These are phyloP conservation scores for Capsicum pubescens DNA, from an alignment of 257 asterid genomes.

Conservation along the genomic window DNA sequence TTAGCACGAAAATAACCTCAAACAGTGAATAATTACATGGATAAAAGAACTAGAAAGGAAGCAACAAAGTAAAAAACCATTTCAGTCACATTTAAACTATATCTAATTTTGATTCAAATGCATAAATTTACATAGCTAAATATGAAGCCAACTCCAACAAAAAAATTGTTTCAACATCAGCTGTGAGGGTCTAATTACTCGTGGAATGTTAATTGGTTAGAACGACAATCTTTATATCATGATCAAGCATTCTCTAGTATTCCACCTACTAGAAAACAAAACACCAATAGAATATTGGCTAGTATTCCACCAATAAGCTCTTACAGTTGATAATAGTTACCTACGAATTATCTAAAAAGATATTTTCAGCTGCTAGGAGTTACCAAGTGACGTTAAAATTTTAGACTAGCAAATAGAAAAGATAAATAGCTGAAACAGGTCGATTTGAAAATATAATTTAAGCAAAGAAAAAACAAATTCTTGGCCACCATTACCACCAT, in stretches of 20 bases:
- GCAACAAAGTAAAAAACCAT: neutral
- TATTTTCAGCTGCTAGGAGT: too few relatives aligned
- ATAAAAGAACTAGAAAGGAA: too few relatives aligned
- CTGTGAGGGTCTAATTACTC: conserved; percentile 4
- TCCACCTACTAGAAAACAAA: neutral
- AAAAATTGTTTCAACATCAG: neutral
- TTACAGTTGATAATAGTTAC: too few relatives aligned
- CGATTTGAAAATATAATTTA: neutral
- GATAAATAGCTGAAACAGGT: too few relatives aligned
- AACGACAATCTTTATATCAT: too few relatives aligned
- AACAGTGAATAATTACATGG: too few relatives aligned
- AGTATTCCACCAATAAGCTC: too few relatives aligned
- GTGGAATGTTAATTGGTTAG: neutral
- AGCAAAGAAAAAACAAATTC: neutral
- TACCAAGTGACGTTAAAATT: too few relatives aligned
- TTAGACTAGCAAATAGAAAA: too few relatives aligned
- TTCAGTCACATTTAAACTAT: conserved; percentile 2
- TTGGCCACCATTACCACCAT: neutral
- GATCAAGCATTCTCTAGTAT: neutral
- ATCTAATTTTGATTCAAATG: conserved; percentile 17
- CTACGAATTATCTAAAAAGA: too few relatives aligned
- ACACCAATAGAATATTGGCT: neutral
- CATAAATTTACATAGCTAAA: neutral
- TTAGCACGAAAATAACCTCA: too few relatives aligned
- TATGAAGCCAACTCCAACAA: conserved; percentile 12